Percentiles rank a stretch among this genome's conserved stretches.
Evolutionary conservation across 495 filamentous ascomycete species (phyloP).

Genomic region (Xylaria intraflava): DNA sequence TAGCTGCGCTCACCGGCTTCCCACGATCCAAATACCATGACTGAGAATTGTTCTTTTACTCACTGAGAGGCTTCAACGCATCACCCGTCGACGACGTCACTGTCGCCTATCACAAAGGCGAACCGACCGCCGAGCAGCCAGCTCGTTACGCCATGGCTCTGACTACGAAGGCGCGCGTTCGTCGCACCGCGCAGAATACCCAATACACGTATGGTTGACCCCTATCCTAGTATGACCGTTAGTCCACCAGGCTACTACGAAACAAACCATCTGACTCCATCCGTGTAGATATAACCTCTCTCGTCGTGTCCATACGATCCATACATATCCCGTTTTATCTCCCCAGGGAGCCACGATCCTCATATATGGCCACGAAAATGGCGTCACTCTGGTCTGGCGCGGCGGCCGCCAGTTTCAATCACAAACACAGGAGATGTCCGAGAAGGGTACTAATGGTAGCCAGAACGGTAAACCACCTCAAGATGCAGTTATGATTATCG

Average conservation of each 20-base stretch:
- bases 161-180: conserved; percentile 23
- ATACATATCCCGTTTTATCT: conserved; percentile 67
- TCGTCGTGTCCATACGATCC: conserved; percentile 64
- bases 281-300: conserved; percentile 62
- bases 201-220: conserved; percentile 25
- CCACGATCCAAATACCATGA: not conserved
- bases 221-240: not conserved
- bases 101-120: not conserved
- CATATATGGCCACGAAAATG: conserved; percentile 74
- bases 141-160: conserved; percentile 12
- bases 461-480: conserved; percentile 36
- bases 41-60: not conserved
- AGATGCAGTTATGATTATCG: conserved; percentile 68
- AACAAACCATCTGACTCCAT: conserved; percentile 8
- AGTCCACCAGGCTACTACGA: not conserved
- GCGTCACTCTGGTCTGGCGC: conserved; percentile 71
- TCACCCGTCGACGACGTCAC: not conserved
- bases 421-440: conserved; percentile 23
- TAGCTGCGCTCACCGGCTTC: not conserved
- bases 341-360: conserved; percentile 82
- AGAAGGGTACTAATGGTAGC: conserved; percentile 30
- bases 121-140: not conserved
- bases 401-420: conserved; percentile 63
- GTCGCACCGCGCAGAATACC: conserved; percentile 32
- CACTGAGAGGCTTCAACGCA: not conserved